Percentiles rank a stretch among this genome's conserved stretches.
Conservation (phyloP, 2,329 filamentous ascomycete species). For the Claviceps pazoutovae region DNA sequence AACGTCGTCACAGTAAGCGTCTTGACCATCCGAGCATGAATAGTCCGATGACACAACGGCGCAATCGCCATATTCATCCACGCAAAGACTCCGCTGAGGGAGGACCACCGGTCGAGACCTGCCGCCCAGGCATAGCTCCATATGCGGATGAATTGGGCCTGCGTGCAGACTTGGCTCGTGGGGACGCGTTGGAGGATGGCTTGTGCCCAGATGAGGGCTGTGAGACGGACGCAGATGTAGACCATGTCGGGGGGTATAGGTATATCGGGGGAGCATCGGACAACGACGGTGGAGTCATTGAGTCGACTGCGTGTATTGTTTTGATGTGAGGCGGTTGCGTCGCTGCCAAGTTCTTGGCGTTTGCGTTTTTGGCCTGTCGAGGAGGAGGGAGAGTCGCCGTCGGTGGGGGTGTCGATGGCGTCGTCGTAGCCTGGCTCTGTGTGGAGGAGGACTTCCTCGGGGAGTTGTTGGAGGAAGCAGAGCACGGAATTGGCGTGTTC, state of each 20-base stretch:
- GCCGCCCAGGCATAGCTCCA: conserved; percentile 35
- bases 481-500: conserved; percentile 26
- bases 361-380: conserved; percentile 7
- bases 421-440: not conserved
- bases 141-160: conserved; percentile 26
- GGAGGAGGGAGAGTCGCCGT: not conserved
- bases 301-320: not conserved
- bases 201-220: conserved; percentile 33
- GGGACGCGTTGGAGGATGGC: conserved; percentile 29
- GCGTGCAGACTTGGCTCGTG: conserved; percentile 25
- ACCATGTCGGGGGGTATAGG: conserved; percentile 24
- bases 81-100: conserved; percentile 32
- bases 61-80: conserved; percentile 33
- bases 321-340: not conserved
- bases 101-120: conserved; percentile 30
- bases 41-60: conserved; percentile 23
- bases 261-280: conserved; percentile 5
- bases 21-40: conserved; percentile 31
- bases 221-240: conserved; percentile 31
- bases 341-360: conserved; percentile 4
- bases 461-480: conserved; percentile 22
- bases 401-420: not conserved
- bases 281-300: conserved; percentile 2
- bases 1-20: conserved; percentile 28
- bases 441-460: conserved; percentile 13